Conservation (phyloP, 1,284 basidiomycete genomes). For the Ganoderma sp. region DNA sequence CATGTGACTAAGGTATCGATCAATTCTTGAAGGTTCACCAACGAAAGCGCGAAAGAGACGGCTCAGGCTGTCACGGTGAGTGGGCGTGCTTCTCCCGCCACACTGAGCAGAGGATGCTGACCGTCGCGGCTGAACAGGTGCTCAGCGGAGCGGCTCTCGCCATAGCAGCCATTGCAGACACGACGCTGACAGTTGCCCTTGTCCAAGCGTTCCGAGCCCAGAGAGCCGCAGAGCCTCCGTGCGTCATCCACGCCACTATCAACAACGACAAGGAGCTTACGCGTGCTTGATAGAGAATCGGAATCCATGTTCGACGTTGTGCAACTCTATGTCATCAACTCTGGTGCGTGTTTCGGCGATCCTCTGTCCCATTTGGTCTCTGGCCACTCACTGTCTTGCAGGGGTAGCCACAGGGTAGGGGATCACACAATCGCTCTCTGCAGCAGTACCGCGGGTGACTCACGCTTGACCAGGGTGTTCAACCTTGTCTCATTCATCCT, state of each 20-base stretch:
- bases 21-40: not conserved
- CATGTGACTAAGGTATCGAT: not conserved
- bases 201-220: not conserved
- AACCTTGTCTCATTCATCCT: conserved; percentile 10
- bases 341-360: conserved; percentile 1
- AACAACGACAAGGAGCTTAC: not conserved
- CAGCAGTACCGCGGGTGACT: not conserved
- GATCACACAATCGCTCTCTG: not conserved
- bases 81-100: no score
- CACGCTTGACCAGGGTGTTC: conserved; percentile 5
- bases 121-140: not conserved
- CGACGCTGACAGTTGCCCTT: conserved; percentile 3
- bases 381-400: not conserved
- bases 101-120: not conserved
- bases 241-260: not conserved
- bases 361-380: not conserved
- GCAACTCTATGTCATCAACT: conserved; percentile 14
- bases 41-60: not conserved
- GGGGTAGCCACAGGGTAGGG: conserved; percentile 8
- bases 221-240: not conserved
- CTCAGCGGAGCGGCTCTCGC: conserved; percentile 3
- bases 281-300: not conserved
- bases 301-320: conserved; percentile 4
- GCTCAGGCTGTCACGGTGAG: not conserved
- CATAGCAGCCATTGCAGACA: conserved; percentile 9